Evolutionary conservation across 2,329 filamentous ascomycete genomes (phyloP), one percentile per base, ranked within the genome.

Genomic region (Stagonosporopsis vannaccii): DNA sequence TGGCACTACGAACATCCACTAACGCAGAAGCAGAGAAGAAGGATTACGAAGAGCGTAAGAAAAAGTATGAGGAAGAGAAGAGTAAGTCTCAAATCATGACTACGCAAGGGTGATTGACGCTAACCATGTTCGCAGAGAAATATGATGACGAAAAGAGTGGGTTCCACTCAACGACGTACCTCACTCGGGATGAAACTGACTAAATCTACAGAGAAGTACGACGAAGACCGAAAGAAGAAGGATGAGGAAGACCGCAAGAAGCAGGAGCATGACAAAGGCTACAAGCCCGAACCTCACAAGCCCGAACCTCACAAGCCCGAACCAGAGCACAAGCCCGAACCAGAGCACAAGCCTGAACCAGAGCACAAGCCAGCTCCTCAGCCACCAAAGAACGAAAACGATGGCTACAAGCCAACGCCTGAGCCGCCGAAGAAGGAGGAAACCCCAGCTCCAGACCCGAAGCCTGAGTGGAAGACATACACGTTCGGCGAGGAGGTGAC

Each of bases 401-500:
- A 52, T 15, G 35, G 35, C 9, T 41, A 53, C 26, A 40, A 46
- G 13, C 36, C 51, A 30, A 23, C 30, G 19, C 15, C 41, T 6
- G 36, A 53, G 4, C 17, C 23, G 20, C 51, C 51, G 3, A 39
- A 54, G 44, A 43, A 54, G n/a, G 44, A 54, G 6, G 44, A 54
- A 6, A 22, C 41, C 8, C 51, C 50, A 11, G 42, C 42, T 3
- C 51, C 39, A 8, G n/a, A n/a, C n/a, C n/a, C n/a, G n/a, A 51
- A 35, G 35, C 35, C 35, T 2, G 41, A 51, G 19, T 7, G 9
- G 12, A 46, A 56, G 22, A 56, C 40, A 8, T 60, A 60, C 43
- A 51, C 43, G 22, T 62, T 62, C 13, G 59, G 42, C 20, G 59
- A 62, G 6, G 56, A 62, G 32, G 50, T 62, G 9, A 62, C 41